A percentile compares a stretch with the other conserved stretches of the same genome.
phyloP scores from a whole-genome alignment of 345 rosid species.

The Microcos paniculata region DNA sequence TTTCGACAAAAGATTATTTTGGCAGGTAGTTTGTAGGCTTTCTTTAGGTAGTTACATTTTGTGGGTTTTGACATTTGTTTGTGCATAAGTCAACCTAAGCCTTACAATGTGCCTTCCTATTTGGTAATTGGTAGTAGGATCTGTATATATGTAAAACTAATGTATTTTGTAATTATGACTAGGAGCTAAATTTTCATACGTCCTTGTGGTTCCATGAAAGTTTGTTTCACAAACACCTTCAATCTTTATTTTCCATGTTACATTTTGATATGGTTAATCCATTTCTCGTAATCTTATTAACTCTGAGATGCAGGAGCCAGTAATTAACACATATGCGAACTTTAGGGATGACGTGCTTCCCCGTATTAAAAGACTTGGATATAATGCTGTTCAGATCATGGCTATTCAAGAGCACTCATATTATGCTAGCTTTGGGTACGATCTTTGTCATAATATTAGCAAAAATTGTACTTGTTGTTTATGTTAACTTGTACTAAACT shows the following conservation, averaged over 20 bases:
- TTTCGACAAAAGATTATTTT: neutral
- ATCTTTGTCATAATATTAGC: constrained; percentile 5
- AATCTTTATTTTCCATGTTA: neutral
- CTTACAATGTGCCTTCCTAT: neutral
- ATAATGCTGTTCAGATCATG: constrained; percentile 97
- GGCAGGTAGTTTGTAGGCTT: neutral
- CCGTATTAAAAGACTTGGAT: constrained; percentile 88
- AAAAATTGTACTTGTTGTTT: neutral
- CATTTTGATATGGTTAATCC: neutral
- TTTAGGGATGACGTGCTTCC: constrained; percentile 97
- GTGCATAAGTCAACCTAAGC: neutral
- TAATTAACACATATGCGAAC: constrained; percentile 77
- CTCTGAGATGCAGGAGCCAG: constrained; percentile 68
- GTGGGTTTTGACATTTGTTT: neutral
- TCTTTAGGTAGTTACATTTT: neutral
- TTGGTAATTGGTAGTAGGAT: neutral
- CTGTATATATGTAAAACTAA: neutral
- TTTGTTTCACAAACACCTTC: neutral
- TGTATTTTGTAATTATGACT: neutral
- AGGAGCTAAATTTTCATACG: neutral
- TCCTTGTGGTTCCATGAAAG: neutral
- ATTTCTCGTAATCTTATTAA: constrained; percentile 14
- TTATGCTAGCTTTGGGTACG: constrained; percentile 97
- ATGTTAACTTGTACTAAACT: neutral
- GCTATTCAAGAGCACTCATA: constrained; percentile 98